Evolutionary conservation across 139 green algal species (phyloP), one percentile per base, ranked within the genome.

Genomic region (Gonium pectorale): DNA sequence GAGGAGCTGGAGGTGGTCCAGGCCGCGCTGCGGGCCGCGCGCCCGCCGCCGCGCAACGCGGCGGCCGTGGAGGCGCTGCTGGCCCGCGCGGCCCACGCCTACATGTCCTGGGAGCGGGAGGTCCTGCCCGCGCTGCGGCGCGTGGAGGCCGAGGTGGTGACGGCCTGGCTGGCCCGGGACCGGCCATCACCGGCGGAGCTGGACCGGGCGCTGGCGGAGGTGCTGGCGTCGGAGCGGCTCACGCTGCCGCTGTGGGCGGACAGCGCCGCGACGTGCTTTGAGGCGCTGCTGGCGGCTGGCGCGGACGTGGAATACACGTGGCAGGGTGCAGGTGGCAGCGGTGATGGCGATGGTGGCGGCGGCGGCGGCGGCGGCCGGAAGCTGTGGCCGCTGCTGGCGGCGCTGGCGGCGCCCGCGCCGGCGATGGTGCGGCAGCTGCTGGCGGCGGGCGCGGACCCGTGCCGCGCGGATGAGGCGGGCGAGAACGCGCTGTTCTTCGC

Each of bases 401-500:
- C 75, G 75, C 75, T 82, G 21, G 59, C 31, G 26, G 75, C 75
- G 31, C 75, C 75, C 19, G 27, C 75, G 38, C 75, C 75, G 27
- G 29, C 40, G 27, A 29, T 71, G 1, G 75, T 59, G 46, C 29
- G 29, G n/a, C 9, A 41, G 43, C 59, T 82, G 40, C 40, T 82
- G 19, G 41, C 29, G 54, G 59, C 75, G 11, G 75, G 75, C 29
- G 75, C 59, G 15, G 75, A 82, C 38, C 29, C 59, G 31, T 33
- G 75, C 19, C 40, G 40, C n/a, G 29, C 40, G 29, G 59, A 71
- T 26, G 59, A 40, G 29, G 7, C 19, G 5, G 75, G 59, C 43
- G 75, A 82, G 59, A 82, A 82, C 59, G 54, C 75, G 15, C 41
- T 82, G 27, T 71, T 59, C 41, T 71, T 63, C 29, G 59, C 75